Conservation (phyloP, 2,329 filamentous ascomycete species). For the Arthroderma sp. region DNA sequence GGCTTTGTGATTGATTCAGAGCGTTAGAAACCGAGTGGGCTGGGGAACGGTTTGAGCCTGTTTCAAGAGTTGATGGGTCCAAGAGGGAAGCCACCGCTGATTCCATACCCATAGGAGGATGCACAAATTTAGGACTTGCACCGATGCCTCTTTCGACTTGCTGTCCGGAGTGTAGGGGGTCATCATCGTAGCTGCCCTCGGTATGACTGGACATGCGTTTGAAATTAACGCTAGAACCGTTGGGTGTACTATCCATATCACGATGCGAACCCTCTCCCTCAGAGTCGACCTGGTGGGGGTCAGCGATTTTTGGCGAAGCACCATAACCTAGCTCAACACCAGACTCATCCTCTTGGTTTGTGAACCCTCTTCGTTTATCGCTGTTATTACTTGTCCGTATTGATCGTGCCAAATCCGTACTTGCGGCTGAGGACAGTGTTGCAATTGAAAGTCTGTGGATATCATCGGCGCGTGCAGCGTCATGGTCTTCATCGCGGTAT, state of each 20-base stretch:
- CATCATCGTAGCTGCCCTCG: conserved; percentile 41
- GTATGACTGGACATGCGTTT: conserved; percentile 37
- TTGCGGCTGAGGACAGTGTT: conserved; percentile 45
- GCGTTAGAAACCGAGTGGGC: conserved; percentile 34
- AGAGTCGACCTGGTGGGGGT: background rate
- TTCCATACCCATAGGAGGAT: conserved; percentile 61
- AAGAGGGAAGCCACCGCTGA: conserved; percentile 84
- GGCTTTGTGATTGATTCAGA: conserved; percentile 25
- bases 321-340: conserved; percentile 28
- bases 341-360: conserved; percentile 28
- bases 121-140: conserved; percentile 63
- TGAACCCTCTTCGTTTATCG: conserved; percentile 37
- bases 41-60: conserved; percentile 37
- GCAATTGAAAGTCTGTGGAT: conserved; percentile 39
- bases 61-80: conserved; percentile 64
- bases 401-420: conserved; percentile 43
- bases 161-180: conserved; percentile 48
- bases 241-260: conserved; percentile 29
- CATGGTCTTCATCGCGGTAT: background rate
- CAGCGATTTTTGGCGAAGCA: conserved; percentile 17
- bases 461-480: conserved; percentile 12
- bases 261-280: too few species aligned
- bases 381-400: conserved; percentile 41
- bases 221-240: conserved; percentile 31
- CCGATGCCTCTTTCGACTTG: conserved; percentile 56